phyloP scores from a whole-genome alignment of 805 yeast genomes.

The Wickerhamomyces bovis region DNA sequence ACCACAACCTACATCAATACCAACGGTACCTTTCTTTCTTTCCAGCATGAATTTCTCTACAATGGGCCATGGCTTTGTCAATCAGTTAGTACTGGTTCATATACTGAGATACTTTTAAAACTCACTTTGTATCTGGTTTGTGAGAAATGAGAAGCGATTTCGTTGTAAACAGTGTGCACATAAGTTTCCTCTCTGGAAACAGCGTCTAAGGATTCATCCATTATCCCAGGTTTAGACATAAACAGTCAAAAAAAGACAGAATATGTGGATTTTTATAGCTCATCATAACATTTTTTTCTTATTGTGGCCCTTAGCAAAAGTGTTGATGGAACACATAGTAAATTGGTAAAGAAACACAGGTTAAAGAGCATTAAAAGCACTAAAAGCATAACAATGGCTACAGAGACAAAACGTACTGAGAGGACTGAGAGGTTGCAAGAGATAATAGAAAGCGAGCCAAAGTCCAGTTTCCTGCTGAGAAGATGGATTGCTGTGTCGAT shows the following conservation, averaged over 20 bases:
- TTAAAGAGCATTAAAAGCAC: too few species aligned
- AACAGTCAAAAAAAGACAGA: too few species aligned
- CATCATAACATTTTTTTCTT: neutral
- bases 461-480: constrained; percentile 16
- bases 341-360: too few species aligned
- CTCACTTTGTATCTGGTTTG: constrained; percentile 73
- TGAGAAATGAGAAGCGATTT: constrained; percentile 89
- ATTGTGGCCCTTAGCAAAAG: neutral
- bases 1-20: constrained; percentile 95
- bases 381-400: constrained; percentile 1
- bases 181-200: constrained; percentile 60
- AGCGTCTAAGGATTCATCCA: constrained; percentile 34
- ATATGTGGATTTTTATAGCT: too few species aligned
- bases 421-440: neutral
- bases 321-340: neutral
- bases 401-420: neutral
- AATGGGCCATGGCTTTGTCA: constrained; percentile 83
- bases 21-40: constrained; percentile 53
- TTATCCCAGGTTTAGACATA: neutral
- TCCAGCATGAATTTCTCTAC: constrained; percentile 63
- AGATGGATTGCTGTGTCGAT: constrained; percentile 19
- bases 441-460: constrained; percentile 17
- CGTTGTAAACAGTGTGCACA: constrained; percentile 91
- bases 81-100: neutral
- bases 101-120: neutral